These are phyloP conservation scores for Fusarium algeriense DNA, from an alignment of 2,329 filamentous ascomycete species.

Conservation along the genomic window DNA sequence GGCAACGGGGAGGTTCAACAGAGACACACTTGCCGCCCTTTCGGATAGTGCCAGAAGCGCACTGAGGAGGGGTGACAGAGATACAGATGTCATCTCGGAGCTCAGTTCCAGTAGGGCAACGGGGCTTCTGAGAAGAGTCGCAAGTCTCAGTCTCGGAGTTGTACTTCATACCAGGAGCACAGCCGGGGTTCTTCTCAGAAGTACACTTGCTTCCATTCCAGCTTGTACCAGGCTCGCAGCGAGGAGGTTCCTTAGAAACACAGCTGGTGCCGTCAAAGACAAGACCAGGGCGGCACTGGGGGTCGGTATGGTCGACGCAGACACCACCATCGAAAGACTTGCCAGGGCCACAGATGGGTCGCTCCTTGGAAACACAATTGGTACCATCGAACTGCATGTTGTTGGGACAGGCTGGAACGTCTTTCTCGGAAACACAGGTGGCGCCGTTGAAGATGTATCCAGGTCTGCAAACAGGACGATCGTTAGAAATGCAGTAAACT, in stretches of 20 bases:
- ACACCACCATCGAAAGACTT: background rate
- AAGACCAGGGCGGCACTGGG: background rate
- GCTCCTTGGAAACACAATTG: conserved; percentile 10
- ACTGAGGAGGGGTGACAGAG: background rate
- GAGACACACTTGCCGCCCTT: conserved; percentile 18
- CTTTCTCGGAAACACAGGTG: conserved; percentile 10
- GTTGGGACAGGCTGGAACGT: background rate
- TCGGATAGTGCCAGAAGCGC: background rate
- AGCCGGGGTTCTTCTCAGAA: conserved; percentile 2
- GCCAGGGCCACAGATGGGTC: background rate
- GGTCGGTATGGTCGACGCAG: conserved; percentile 6
- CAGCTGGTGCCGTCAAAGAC: conserved; percentile 20
- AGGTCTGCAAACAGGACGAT: background rate
- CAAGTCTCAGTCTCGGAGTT: conserved; percentile 13
- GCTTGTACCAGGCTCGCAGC: background rate
- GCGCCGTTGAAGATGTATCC: conserved; percentile 1
- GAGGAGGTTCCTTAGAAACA: background rate
- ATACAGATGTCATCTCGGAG: conserved; percentile 18
- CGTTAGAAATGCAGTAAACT: background rate
- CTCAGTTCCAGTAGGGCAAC: conserved; percentile 7
- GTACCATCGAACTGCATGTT: conserved; percentile 11
- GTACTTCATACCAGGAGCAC: conserved; percentile 4
- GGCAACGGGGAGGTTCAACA: background rate
- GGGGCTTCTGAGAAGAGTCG: background rate
- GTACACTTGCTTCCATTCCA: conserved; percentile 18